Evolutionary conservation across 2,329 filamentous ascomycete genomes (phyloP).

Genomic region (Cladophialophora bantiana): DNA sequence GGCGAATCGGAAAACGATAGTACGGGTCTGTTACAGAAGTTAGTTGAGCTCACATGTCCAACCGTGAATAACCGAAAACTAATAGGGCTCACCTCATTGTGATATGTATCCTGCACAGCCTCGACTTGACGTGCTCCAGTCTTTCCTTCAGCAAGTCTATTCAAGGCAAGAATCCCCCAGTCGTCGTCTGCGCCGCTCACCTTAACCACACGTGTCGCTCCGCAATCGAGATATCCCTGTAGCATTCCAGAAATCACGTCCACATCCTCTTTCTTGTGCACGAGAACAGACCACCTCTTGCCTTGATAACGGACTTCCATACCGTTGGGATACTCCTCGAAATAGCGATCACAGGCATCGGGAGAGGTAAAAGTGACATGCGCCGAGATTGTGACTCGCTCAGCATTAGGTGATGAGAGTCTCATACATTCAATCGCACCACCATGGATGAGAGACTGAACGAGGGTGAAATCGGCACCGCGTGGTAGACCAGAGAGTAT

Average conservation of each 20-base stretch:
- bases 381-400: conserved; percentile 38
- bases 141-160: conserved; percentile 48
- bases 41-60: not conserved
- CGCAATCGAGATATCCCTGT: conserved; percentile 49
- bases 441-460: conserved; percentile 50
- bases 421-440: conserved; percentile 48
- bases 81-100: conserved; percentile 51
- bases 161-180: conserved; percentile 47
- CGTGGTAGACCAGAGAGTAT: conserved; percentile 49
- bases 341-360: conserved; percentile 47
- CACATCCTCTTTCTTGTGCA: conserved; percentile 50
- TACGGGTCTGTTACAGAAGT: conserved; percentile 46
- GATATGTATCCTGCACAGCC: conserved; percentile 51
- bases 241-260: conserved; percentile 52
- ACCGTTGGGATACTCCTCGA: conserved; percentile 47
- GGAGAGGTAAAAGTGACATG: conserved; percentile 48
- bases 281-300: conserved; percentile 44
- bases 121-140: conserved; percentile 52
- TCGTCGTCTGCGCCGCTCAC: conserved; percentile 52
- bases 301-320: conserved; percentile 45
- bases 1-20: conserved; percentile 57
- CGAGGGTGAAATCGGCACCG: conserved; percentile 43
- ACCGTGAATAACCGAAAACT: not conserved
- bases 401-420: conserved; percentile 31
- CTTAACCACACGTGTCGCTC: conserved; percentile 56